Evolutionary conservation across 2,329 filamentous ascomycete species (phyloP).

Genomic region (Hypoxylon sp.): DNA sequence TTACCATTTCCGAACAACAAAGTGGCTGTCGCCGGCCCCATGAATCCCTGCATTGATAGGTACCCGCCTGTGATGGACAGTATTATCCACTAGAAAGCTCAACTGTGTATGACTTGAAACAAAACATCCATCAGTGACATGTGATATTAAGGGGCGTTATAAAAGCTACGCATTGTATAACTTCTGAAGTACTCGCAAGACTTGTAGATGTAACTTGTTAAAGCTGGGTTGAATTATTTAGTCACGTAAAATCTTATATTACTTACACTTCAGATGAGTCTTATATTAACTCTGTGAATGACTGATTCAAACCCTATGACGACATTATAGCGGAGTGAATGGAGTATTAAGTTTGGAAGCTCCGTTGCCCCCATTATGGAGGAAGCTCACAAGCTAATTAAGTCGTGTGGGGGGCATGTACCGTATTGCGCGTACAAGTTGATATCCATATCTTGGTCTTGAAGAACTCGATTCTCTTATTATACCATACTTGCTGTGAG

Average conservation of each 20-base stretch:
- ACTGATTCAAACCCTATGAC: slow-evolving; percentile 17
- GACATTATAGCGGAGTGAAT: slow-evolving; percentile 40
- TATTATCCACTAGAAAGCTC: slow-evolving; percentile 1
- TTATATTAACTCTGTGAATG: background rate
- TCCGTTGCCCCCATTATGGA: slow-evolving; percentile 21
- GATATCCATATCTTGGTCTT: slow-evolving; percentile 10
- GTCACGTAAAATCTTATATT: slow-evolving; percentile 1
- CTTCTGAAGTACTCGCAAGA: background rate
- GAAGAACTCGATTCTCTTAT: background rate
- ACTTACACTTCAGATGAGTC: background rate
- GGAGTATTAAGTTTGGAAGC: slow-evolving; percentile 26
- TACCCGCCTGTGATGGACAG: slow-evolving; percentile 11
- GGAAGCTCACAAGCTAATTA: slow-evolving; percentile 5
- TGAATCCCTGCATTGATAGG: slow-evolving; percentile 40
- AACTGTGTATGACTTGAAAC: slow-evolving; percentile 36
- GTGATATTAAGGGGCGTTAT: slow-evolving; percentile 33
- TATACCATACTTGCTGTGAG: background rate
- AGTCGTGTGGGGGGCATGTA: slow-evolving; percentile 14
- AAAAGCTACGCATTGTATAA: background rate
- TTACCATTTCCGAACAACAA: slow-evolving; percentile 16
- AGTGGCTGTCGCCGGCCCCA: slow-evolving; percentile 34
- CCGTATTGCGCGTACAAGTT: slow-evolving; percentile 10
- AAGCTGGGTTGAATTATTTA: background rate
- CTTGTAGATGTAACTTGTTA: background rate
- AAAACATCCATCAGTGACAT: slow-evolving; percentile 31